These are phyloP conservation scores for Zea luxurians DNA, from an alignment of 176 grass and related monocot species.

Conservation along the genomic window DNA sequence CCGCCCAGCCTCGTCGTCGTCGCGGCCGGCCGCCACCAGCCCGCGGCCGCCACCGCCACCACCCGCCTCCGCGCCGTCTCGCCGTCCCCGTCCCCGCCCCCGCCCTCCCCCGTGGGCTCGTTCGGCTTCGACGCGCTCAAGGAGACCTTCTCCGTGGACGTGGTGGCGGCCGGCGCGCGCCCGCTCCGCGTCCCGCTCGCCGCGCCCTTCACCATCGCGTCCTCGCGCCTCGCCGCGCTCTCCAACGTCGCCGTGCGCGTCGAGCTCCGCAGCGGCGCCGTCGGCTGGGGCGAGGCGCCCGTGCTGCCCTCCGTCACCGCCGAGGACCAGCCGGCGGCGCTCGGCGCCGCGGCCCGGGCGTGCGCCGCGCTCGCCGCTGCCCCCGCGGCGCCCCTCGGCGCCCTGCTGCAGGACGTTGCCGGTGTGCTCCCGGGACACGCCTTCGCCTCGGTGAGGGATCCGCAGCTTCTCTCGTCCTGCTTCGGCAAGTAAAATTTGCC, in stretches of 20 bases:
- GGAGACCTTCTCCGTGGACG: slow-evolving; percentile 75
- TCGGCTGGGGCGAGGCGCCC: slow-evolving; percentile 82
- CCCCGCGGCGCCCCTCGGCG: slow-evolving; percentile 50
- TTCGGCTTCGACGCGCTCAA: slow-evolving; percentile 79
- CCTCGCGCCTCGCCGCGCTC: slow-evolving; percentile 65
- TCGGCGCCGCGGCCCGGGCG: slow-evolving; percentile 44
- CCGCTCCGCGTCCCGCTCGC: slow-evolving; percentile 75
- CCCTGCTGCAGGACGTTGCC: slow-evolving; percentile 52
- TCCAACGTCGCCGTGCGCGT: slow-evolving; percentile 79
- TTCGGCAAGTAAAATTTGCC: not conserved
- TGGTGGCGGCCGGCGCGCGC: slow-evolving; percentile 67
- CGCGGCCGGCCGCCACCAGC: not conserved
- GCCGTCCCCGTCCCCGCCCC: slow-evolving; percentile 38
- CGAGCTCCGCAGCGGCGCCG: slow-evolving; percentile 74
- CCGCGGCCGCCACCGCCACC: not conserved
- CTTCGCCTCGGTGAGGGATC: slow-evolving; percentile 77
- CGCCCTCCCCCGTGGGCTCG: slow-evolving; percentile 1
- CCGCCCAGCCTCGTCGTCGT: not conserved
- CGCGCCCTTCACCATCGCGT: slow-evolving; percentile 90
- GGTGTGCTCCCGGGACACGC: slow-evolving; percentile 64
- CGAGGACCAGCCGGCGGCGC: slow-evolving; percentile 76
- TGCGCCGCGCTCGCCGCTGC: slow-evolving; percentile 42
- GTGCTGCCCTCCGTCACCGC: slow-evolving; percentile 85
- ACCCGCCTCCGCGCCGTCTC: slow-evolving; percentile 32
- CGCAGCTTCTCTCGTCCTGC: not conserved